Evolutionary conservation across 345 rosid species (phyloP), one percentile per base, ranked within the genome.

Genomic region (Trapa incisa): DNA sequence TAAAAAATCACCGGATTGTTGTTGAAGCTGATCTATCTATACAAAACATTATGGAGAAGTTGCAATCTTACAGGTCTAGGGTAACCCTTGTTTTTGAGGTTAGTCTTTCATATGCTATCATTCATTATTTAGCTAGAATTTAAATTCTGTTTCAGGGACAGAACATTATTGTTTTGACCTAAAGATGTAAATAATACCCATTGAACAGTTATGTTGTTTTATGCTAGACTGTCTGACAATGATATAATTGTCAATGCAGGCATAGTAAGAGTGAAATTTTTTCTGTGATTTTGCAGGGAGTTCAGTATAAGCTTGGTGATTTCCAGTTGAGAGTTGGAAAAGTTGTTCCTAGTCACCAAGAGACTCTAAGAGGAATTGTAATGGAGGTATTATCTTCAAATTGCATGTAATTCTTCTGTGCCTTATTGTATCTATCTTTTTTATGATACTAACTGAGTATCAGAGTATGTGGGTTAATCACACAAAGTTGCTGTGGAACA

Each of bases 31-130:
- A 90, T 80, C 78, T 89, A 2, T 79, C 94, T 2, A 87, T 93
- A 74, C 97, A 88, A 68, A 72, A 73, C 56, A 90, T 90, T 37
- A 93, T 93, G 98, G 98, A 93, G 86, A 93, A 88, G 72, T 80
- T 93, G 79, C 97, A 93, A 68, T 90, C 96, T 22, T 90, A 90
- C 74, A 90, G 85, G 75, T 84, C 93, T 0, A 85, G 89, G 65
- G 82, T 88, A 8, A 84, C 94, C 0, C 88, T 93, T 62, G 79
- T 80, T 67, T 84, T 87, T 65, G 98, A 93, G 88, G 91, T 89
- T 70, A 58, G 63, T 58, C 1, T 32, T 32, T 10, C 33, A 32
- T 32, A 33, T 35, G 63, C 37, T 5, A 50, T 50, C 56, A 4
- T 50, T 3, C 29, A 22, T 50, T 16, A 35, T 32, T 32, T 35